Percentiles rank a stretch among this genome's conserved stretches.
Conservation (phyloP, 768 basidiomycete species). For the Boletus pseudo-olivaceus region DNA sequence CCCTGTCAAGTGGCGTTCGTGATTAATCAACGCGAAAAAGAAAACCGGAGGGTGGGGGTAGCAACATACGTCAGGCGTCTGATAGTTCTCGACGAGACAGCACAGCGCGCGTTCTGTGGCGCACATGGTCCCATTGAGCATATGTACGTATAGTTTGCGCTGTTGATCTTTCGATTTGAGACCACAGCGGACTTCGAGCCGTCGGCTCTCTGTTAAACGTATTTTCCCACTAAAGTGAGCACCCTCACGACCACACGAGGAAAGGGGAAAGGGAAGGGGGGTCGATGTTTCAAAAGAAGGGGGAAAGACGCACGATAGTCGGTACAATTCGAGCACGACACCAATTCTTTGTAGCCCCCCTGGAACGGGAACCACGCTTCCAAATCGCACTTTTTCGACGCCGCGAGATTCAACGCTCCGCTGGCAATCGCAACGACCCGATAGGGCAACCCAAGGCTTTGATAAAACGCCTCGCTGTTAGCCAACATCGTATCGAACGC, state of each 20-base stretch:
- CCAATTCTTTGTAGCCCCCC: slow-evolving; percentile 92
- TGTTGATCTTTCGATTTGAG: slow-evolving; percentile 87
- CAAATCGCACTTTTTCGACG: slow-evolving; percentile 94
- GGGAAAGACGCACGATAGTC: slow-evolving; percentile 81
- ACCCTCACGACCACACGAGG: background rate
- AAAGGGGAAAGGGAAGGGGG: background rate
- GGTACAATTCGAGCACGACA: slow-evolving; percentile 97
- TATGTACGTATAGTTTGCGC: slow-evolving; percentile 94
- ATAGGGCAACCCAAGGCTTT: slow-evolving; percentile 90
- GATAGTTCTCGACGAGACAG: slow-evolving; percentile 98
- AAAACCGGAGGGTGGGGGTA: background rate
- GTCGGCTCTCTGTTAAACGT: slow-evolving; percentile 68
- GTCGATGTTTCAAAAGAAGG: background rate
- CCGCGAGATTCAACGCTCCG: slow-evolving; percentile 94
- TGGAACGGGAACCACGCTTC: slow-evolving; percentile 99
- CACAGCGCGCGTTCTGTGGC: slow-evolving; percentile 96
- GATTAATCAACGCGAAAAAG: background rate
- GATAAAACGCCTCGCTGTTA: slow-evolving; percentile 92
- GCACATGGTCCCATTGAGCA: slow-evolving; percentile 97
- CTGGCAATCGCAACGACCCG: slow-evolving; percentile 93
- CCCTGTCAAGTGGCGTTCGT: slow-evolving; percentile 53
- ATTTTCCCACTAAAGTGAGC: background rate
- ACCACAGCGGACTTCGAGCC: slow-evolving; percentile 91
- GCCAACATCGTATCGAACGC: slow-evolving; percentile 90
- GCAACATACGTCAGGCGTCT: slow-evolving; percentile 78